Percentiles rank a stretch among this genome's conserved stretches.
phyloP scores from a whole-genome alignment of 345 rosid species.

The Nasturtium officinale region DNA sequence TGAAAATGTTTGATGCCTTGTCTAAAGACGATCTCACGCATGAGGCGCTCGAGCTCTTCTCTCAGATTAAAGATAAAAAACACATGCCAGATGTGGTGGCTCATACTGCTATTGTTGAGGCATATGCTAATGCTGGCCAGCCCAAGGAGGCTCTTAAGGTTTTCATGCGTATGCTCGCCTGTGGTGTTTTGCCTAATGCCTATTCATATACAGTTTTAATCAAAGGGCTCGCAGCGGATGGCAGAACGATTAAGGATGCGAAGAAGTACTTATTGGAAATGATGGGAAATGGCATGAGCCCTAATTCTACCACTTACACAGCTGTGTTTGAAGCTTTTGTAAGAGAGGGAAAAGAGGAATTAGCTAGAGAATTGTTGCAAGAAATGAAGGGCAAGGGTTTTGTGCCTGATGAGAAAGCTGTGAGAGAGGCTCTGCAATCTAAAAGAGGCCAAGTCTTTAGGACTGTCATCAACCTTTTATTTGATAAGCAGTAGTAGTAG shows the following conservation, averaged over 20 bases:
- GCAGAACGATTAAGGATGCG: slow-evolving; percentile 45
- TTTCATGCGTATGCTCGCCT: slow-evolving; percentile 65
- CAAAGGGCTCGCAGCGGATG: slow-evolving; percentile 61
- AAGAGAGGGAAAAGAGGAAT: slow-evolving; percentile 51
- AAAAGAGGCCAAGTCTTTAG: slow-evolving; percentile 53
- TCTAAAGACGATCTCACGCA: slow-evolving; percentile 76
- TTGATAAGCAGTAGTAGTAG: slow-evolving; percentile 46
- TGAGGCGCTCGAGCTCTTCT: slow-evolving; percentile 73
- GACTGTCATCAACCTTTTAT: slow-evolving; percentile 54
- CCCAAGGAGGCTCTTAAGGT: slow-evolving; percentile 64
- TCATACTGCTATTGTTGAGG: slow-evolving; percentile 74
- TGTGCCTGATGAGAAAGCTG: slow-evolving; percentile 55
- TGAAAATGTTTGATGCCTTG: slow-evolving; percentile 85
- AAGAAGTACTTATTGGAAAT: slow-evolving; percentile 64
- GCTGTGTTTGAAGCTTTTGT: slow-evolving; percentile 63
- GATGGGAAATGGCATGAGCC: slow-evolving; percentile 62
- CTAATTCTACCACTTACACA: slow-evolving; percentile 53
- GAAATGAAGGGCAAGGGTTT: slow-evolving; percentile 59
- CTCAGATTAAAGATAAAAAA: slow-evolving; percentile 64
- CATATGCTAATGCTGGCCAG: slow-evolving; percentile 69
- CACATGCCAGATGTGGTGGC: slow-evolving; percentile 77
- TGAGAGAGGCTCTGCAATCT: slow-evolving; percentile 46
- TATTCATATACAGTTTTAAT: slow-evolving; percentile 68
- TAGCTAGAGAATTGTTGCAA: slow-evolving; percentile 51
- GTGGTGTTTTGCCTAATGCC: slow-evolving; percentile 71